Evolutionary conservation across 202 grass and related monocot genomes (phyloP), one percentile per base, ranked within the genome.

Genomic region (Digitaria exilis): DNA sequence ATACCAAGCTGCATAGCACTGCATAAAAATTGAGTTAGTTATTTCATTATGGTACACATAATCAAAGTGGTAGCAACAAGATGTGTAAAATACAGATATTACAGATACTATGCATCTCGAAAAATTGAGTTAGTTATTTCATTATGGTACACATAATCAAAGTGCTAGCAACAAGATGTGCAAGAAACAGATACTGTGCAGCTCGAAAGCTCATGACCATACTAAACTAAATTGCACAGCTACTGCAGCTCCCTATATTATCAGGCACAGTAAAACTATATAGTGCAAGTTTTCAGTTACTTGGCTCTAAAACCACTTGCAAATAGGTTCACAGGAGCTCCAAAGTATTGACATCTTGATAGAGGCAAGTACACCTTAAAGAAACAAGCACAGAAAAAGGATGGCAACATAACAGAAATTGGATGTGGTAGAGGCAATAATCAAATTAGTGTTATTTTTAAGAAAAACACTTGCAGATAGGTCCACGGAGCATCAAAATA

Each of bases 1-100:
- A 81, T 82, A 98, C 96, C 96, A 98, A 67, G 96, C 96, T 73
- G 87, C 96, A 89, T 89, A 98, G 69, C 96, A 98, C 96, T 98
- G 90, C 59, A 92, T 69, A 49, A 31, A 31, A 87, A 59, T 69
- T 52, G 60, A 75, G 50, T 88, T 74, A 79, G 35, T 73, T 78
- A 61, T 16, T 56, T 41, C n/a, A 65, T 69, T 35, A 19, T 35
- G 13, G 13, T 57, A 64, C n/a, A 65, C 42, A 72, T 59, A 43
- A 60, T 50, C 56, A 6, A 52, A 59, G 52, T 43, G 67, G 13
- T 32, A 71, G 30, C 26, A 56, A 34, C 34, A 65, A 25, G 7
- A 71, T 64, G 68, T 70, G 56, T 26, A 41, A 51, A 45, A 69
- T 6, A 75, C 3, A n/a, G n/a, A n/a, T n/a, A n/a, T n/a, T n/a